These are phyloP conservation scores for Amylocarpus encephaloides DNA, from an alignment of 2,329 filamentous ascomycete genomes.

Conservation along the genomic window DNA sequence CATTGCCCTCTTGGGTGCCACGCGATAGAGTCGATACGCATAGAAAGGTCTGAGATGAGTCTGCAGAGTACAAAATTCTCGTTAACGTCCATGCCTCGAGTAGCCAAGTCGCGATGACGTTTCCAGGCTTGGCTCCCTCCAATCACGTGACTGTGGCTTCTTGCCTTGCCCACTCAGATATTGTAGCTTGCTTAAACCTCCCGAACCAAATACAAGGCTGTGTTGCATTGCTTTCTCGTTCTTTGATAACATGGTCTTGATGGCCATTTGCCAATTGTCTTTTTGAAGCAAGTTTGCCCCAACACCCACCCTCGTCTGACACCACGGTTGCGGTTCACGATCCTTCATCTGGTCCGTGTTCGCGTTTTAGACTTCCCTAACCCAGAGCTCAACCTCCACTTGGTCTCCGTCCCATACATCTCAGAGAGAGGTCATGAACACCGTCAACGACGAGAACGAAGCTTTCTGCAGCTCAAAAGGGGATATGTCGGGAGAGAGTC, in stretches of 20 bases:
- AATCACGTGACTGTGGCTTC: no score
- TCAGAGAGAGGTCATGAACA: neutral
- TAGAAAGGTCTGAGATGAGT: no score
- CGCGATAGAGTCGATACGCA: no score
- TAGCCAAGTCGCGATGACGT: no score
- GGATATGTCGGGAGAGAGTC: slow-evolving; percentile 34
- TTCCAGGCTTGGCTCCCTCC: no score
- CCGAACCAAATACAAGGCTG: no score
- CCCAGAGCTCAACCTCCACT: slow-evolving; percentile 2
- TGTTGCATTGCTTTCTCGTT: no score
- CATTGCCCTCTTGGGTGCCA: no score
- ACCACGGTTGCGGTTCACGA: neutral
- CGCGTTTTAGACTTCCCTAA: neutral
- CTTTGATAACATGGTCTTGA: no score
- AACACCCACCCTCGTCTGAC: neutral
- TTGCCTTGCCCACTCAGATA: no score
- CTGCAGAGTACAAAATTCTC: no score
- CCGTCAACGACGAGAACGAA: slow-evolving; percentile 4
- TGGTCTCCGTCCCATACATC: slow-evolving; percentile 1
- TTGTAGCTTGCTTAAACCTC: neutral
- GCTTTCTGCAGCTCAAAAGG: slow-evolving; percentile 18
- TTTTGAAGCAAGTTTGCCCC: neutral
- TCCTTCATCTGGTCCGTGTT: slow-evolving; percentile 8
- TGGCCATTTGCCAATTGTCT: neutral
- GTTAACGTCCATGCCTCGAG: no score